phyloP scores from a whole-genome alignment of 202 grass and related monocot species.

The Musa balbisiana region DNA sequence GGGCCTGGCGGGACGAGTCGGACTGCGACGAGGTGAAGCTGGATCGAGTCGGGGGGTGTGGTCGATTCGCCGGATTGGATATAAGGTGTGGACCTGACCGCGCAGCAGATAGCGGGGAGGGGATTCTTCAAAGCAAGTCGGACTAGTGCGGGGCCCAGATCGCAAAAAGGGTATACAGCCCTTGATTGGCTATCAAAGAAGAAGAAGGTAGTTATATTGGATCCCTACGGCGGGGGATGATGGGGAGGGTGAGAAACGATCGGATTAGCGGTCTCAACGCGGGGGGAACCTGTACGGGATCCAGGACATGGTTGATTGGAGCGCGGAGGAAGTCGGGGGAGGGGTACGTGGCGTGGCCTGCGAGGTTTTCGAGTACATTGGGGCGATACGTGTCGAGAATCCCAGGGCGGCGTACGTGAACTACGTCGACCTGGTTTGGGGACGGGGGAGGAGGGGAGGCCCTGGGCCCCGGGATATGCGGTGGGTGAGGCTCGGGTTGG shows the following conservation, averaged over 20 bases:
- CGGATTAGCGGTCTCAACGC: conserved; percentile 45
- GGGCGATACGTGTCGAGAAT: conserved; percentile 28
- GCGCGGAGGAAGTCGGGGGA: not conserved
- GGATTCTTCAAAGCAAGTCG: conserved; percentile 49
- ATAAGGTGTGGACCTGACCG: conserved; percentile 24
- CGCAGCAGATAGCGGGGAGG: not conserved
- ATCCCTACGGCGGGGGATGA: conserved; percentile 60
- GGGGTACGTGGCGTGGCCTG: conserved; percentile 38
- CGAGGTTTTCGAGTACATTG: conserved; percentile 46
- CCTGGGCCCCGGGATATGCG: conserved; percentile 1
- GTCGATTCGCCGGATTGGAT: conserved; percentile 29
- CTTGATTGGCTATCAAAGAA: conserved; percentile 25
- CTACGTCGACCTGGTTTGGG: conserved; percentile 60
- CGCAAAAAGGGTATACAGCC: conserved; percentile 4
- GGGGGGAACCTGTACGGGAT: conserved; percentile 41
- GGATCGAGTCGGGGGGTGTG: conserved; percentile 49
- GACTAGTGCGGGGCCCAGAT: conserved; percentile 48
- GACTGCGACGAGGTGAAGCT: conserved; percentile 36
- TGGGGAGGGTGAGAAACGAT: conserved; percentile 23
- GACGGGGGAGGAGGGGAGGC: conserved; percentile 21
- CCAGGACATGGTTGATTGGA: conserved; percentile 40
- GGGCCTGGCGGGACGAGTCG: conserved; percentile 6
- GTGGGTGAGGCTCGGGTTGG: conserved; percentile 30
- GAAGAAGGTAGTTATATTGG: conserved; percentile 32
- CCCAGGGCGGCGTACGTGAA: conserved; percentile 48